Evolutionary conservation across 441 rosid species (phyloP).

Genomic region (Rhodomyrtus psidioides): DNA sequence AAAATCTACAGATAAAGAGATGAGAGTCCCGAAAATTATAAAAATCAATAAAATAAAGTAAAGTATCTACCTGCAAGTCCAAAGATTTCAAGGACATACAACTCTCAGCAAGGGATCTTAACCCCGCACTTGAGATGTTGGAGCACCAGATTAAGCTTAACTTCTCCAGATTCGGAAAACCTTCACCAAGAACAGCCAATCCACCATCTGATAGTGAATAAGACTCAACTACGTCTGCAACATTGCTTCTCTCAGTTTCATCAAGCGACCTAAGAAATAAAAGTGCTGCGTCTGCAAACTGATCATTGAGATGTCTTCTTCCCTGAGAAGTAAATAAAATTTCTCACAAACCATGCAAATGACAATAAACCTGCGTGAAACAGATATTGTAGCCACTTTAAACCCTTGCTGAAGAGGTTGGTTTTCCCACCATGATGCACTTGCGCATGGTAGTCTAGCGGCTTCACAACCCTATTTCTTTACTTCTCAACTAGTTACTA

Average conservation of each 20-base stretch:
- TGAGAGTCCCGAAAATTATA: not conserved
- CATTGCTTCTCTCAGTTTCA: conserved; percentile 17
- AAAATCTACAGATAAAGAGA: not conserved
- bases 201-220: conserved; percentile 63
- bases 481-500: not conserved
- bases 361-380: not conserved
- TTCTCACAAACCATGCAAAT: not conserved
- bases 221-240: conserved; percentile 33
- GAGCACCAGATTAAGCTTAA: conserved; percentile 89
- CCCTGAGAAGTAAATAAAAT: conserved; percentile 27
- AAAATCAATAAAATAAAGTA: not conserved
- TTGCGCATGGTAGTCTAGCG: not conserved
- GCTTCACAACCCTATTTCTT: not conserved
- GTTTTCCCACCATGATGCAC: not conserved
- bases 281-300: not conserved
- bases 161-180: conserved; percentile 60
- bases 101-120: conserved; percentile 49
- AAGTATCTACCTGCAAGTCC: conserved; percentile 61
- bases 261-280: conserved; percentile 21
- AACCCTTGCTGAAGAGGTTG: not conserved
- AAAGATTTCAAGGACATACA: conserved; percentile 59
- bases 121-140: conserved; percentile 54
- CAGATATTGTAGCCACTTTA: not conserved
- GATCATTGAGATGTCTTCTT: conserved; percentile 30
- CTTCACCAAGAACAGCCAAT: conserved; percentile 50